Evolutionary conservation across 345 rosid species (phyloP).

Genomic region (Noccaea caerulescens): DNA sequence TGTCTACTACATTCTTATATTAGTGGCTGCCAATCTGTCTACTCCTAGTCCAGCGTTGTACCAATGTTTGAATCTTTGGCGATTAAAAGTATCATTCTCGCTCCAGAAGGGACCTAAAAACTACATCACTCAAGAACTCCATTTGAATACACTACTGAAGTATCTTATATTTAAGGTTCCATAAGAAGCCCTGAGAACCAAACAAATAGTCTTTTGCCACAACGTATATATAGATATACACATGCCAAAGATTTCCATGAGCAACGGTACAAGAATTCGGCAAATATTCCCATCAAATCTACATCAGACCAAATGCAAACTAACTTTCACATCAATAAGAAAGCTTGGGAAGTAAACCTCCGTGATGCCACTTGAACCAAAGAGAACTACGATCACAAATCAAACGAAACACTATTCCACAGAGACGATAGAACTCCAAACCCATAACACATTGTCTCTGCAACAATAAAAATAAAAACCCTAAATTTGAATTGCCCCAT

Average conservation of each 20-base stretch:
- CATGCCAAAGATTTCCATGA: slow-evolving; percentile 1
- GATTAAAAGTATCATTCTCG: background rate
- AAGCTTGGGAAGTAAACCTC: slow-evolving; percentile 34
- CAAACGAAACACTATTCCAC: slow-evolving; percentile 7
- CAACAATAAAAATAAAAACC: slow-evolving; percentile 48
- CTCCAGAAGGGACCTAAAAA: slow-evolving; percentile 8
- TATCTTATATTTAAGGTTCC: background rate
- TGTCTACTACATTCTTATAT: background rate
- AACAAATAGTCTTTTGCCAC: background rate
- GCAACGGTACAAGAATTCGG: background rate
- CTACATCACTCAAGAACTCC: slow-evolving; percentile 8
- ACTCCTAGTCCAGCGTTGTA: slow-evolving; percentile 3
- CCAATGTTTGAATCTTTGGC: background rate
- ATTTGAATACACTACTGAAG: background rate
- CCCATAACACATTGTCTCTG: slow-evolving; percentile 45
- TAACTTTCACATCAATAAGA: background rate
- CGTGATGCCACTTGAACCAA: slow-evolving; percentile 16
- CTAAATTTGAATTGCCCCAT: slow-evolving; percentile 43
- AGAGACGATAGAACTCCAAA: slow-evolving; percentile 4
- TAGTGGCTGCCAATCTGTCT: background rate
- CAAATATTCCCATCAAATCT: background rate
- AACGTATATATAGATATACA: background rate
- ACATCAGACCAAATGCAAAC: slow-evolving; percentile 9
- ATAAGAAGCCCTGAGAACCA: slow-evolving; percentile 12
- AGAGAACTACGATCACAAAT: slow-evolving; percentile 28